phyloP scores from a whole-genome alignment of 1,284 basidiomycete genomes.

The Marasmius tenuissimus region DNA sequence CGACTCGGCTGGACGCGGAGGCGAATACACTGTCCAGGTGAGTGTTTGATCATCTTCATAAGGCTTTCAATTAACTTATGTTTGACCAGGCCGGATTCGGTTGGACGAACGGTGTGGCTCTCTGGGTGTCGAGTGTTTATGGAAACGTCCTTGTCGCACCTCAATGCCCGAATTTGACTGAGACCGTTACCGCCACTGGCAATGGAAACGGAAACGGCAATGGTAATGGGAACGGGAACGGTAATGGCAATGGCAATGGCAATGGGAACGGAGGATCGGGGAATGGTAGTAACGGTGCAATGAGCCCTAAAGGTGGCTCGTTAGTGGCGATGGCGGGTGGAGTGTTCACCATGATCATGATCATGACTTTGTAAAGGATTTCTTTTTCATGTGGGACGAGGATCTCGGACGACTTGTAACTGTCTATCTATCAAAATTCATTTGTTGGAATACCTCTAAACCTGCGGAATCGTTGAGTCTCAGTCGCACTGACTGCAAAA shows the following conservation, averaged over 20 bases:
- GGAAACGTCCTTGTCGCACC: slow-evolving; percentile 66
- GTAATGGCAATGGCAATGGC: slow-evolving; percentile 12
- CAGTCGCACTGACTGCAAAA: no score
- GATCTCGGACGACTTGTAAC: no score
- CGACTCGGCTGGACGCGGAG: slow-evolving; percentile 82
- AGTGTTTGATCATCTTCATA: slow-evolving; percentile 13
- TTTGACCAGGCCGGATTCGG: slow-evolving; percentile 64
- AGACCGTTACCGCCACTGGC: slow-evolving; percentile 16
- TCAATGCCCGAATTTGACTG: slow-evolving; percentile 57
- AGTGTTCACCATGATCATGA: neutral
- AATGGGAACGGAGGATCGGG: no score
- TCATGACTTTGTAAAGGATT: neutral
- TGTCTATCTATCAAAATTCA: no score
- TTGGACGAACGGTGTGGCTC: slow-evolving; percentile 88
- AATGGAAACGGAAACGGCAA: neutral
- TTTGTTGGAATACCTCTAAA: no score
- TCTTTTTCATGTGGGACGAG: neutral
- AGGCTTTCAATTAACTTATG: neutral
- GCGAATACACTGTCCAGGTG: slow-evolving; percentile 82
- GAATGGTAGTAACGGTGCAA: slow-evolving; percentile 7
- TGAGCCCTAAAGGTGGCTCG: no score
- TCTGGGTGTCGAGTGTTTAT: slow-evolving; percentile 76
- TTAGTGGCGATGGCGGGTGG: neutral
- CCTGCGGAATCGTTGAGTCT: no score
- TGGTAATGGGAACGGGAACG: slow-evolving; percentile 1